Conservation (phyloP, 1,284 basidiomycete genomes). For the Cryptococcus sp. region DNA sequence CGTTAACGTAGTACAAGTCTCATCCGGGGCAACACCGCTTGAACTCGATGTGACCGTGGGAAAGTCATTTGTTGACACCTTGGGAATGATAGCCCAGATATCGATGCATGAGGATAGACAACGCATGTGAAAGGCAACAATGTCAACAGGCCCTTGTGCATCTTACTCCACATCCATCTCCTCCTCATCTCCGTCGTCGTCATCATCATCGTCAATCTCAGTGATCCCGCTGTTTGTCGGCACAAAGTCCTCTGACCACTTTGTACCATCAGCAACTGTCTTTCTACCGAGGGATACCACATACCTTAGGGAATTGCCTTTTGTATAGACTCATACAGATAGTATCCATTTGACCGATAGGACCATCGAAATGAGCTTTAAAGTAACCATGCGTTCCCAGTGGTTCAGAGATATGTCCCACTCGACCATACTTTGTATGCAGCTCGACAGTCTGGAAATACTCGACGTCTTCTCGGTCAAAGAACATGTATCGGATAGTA, state of each 20-base stretch:
- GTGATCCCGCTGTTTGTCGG: neutral
- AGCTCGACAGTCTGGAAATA: constrained; percentile 93
- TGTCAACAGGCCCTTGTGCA: too few relatives aligned
- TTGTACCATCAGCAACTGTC: neutral
- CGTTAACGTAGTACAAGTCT: too few relatives aligned
- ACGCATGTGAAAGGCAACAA: too few relatives aligned
- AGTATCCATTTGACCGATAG: constrained; percentile 93
- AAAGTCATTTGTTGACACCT: too few relatives aligned
- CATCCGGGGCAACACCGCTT: too few relatives aligned
- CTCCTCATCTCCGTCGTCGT: constrained; percentile 25
- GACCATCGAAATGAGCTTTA: constrained; percentile 95
- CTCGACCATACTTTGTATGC: constrained; percentile 85
- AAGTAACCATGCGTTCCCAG: constrained; percentile 98
- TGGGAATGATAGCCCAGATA: too few relatives aligned
- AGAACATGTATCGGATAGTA: constrained; percentile 98
- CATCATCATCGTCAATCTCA: constrained; percentile 6
- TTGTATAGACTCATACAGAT: constrained; percentile 89
- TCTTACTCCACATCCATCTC: constrained; percentile 24
- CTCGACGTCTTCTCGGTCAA: constrained; percentile 83
- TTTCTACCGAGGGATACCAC: constrained; percentile 19
- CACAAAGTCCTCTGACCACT: constrained; percentile 27
- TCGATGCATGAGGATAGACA: too few relatives aligned
- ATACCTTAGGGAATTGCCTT: constrained; percentile 82
- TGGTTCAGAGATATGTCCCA: constrained; percentile 87
- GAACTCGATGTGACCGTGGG: too few relatives aligned